A percentile compares a stretch with the other conserved stretches of the same genome.
These are phyloP conservation scores for Tylopilus rubrobrunneus DNA, from an alignment of 768 basidiomycete genomes.

Conservation along the genomic window DNA sequence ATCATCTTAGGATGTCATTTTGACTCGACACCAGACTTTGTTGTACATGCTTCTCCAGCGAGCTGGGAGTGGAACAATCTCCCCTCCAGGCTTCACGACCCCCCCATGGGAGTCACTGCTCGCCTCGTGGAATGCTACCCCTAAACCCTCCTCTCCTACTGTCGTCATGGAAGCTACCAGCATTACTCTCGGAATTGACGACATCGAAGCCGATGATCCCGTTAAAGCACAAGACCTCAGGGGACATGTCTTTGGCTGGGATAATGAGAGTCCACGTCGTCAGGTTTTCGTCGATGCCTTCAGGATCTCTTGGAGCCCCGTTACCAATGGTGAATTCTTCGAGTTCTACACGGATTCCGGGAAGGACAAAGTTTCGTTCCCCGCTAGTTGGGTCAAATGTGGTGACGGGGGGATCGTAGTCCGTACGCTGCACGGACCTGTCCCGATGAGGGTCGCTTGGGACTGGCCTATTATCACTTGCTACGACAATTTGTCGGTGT, in stretches of 20 bases:
- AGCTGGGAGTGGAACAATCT: conserved; percentile 70
- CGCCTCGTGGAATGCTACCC: conserved; percentile 42
- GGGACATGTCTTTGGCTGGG: conserved; percentile 86
- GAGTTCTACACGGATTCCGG: conserved; percentile 50
- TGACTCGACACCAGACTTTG: conserved; percentile 51
- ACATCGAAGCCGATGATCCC: conserved; percentile 67
- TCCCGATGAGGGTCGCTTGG: conserved; percentile 69
- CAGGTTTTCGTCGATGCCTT: conserved; percentile 62
- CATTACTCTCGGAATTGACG: conserved; percentile 77
- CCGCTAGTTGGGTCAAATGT: conserved; percentile 24
- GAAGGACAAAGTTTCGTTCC: conserved; percentile 38
- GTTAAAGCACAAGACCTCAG: conserved; percentile 35
- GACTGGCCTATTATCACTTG: conserved; percentile 86
- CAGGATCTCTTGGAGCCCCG: conserved; percentile 77
- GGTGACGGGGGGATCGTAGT: conserved; percentile 41
- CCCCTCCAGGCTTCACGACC: conserved; percentile 67
- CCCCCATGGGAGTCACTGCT: conserved; percentile 70
- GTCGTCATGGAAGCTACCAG: conserved; percentile 56
- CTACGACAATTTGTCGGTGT: conserved; percentile 73
- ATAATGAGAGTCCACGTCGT: conserved; percentile 80
- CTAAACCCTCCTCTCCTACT: conserved; percentile 39
- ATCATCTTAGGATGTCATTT: neutral
- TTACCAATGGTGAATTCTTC: conserved; percentile 87
- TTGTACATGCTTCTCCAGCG: conserved; percentile 92
- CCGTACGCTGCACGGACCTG: conserved; percentile 83